These are phyloP conservation scores for Tylopilus felleus DNA, from an alignment of 768 basidiomycete genomes.

Conservation along the genomic window DNA sequence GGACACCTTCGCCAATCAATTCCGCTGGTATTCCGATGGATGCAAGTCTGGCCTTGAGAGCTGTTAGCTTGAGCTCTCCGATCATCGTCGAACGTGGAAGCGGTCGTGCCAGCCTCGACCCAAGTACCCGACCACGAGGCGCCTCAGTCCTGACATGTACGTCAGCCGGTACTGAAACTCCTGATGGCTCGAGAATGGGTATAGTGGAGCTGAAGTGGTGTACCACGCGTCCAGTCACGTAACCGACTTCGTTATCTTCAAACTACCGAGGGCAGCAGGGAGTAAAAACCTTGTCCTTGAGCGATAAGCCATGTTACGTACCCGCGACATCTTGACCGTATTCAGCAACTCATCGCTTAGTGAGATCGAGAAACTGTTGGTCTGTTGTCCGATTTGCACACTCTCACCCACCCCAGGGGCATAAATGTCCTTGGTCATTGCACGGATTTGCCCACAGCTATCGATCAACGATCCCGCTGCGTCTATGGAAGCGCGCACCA, in stretches of 20 bases:
- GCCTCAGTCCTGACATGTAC: slow-evolving; percentile 21
- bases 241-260: slow-evolving; percentile 96
- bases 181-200: slow-evolving; percentile 77
- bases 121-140: slow-evolving; percentile 46
- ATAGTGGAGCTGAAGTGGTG: slow-evolving; percentile 84
- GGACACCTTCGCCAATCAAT: slow-evolving; percentile 94
- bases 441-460: slow-evolving; percentile 76
- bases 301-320: slow-evolving; percentile 38
- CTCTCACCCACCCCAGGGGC: slow-evolving; percentile 73
- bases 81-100: slow-evolving; percentile 94
- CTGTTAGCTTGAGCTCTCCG: slow-evolving; percentile 91
- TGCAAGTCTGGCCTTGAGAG: slow-evolving; percentile 77
- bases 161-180: slow-evolving; percentile 30
- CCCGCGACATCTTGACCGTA: slow-evolving; percentile 81
- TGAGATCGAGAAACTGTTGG: slow-evolving; percentile 90
- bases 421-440: slow-evolving; percentile 92
- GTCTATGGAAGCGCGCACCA: slow-evolving; percentile 72
- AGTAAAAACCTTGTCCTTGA: not conserved
- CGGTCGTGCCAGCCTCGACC: slow-evolving; percentile 59
- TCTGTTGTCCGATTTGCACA: slow-evolving; percentile 92
- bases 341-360: slow-evolving; percentile 85
- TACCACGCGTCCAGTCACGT: slow-evolving; percentile 83
- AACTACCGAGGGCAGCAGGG: slow-evolving; percentile 50
- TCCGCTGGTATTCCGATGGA: slow-evolving; percentile 82
- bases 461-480: slow-evolving; percentile 73